A percentile compares a stretch with the other conserved stretches of the same genome.
Evolutionary conservation across 2,329 filamentous ascomycete genomes (phyloP).

Genomic region (Fusarium nygamai): DNA sequence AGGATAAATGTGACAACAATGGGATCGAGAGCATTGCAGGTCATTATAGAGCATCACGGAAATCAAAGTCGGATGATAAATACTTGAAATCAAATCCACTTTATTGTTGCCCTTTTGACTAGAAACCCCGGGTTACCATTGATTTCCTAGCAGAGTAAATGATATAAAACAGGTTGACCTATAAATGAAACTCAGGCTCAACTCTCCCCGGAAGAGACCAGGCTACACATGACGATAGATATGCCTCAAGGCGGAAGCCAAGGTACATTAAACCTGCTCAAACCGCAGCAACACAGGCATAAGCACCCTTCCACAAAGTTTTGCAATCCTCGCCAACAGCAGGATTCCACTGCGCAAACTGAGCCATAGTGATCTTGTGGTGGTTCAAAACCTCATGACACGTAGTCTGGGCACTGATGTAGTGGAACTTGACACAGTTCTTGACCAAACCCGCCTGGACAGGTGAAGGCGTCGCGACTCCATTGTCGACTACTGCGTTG

Average conservation of each 20-base stretch:
- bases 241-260: fast-evolving
- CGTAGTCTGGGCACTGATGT: not conserved
- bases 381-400: not conserved
- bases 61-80: too few species aligned
- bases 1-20: too few species aligned
- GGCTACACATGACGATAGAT: fast-evolving
- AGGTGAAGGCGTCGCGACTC: not conserved
- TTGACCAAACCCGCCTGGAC: not conserved
- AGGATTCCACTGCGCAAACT: constrained; percentile 10
- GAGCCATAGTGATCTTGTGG: not conserved
- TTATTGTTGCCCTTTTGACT: not conserved
- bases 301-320: not conserved
- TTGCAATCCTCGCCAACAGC: not conserved
- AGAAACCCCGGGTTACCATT: fast-evolving
- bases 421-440: constrained; percentile 17
- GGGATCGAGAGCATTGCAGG: fast-evolving
- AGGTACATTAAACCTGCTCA: not conserved
- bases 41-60: not conserved
- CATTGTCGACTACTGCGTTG: not conserved
- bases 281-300: not conserved
- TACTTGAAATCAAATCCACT: too few species aligned
- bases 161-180: too few species aligned
- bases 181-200: not conserved
- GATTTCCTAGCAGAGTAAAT: fast-evolving
- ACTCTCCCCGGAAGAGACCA: fast-evolving